Conservation (phyloP, 202 grass and related monocot genomes). For the Musa balbisiana region DNA sequence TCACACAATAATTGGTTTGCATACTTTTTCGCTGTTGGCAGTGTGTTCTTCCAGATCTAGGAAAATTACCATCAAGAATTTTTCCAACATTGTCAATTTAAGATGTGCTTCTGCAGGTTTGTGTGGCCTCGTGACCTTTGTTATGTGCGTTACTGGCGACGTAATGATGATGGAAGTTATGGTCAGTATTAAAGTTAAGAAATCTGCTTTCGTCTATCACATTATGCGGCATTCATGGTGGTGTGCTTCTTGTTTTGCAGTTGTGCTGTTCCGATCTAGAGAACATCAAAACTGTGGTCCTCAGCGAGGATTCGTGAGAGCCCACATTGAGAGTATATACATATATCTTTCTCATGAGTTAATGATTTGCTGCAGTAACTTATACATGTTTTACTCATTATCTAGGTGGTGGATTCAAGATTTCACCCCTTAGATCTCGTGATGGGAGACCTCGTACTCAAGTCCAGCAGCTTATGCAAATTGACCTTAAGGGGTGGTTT, state of each 20-base stretch:
- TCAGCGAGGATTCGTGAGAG: conserved; percentile 73
- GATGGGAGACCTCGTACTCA: conserved; percentile 72
- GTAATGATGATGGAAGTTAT: conserved; percentile 94
- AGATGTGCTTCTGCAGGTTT: conserved; percentile 50
- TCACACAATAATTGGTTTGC: neutral
- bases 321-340: conserved; percentile 80
- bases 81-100: conserved; percentile 11
- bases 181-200: conserved; percentile 31
- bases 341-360: conserved; percentile 1
- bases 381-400: conserved; percentile 19
- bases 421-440: conserved; percentile 61
- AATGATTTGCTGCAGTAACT: conserved; percentile 13
- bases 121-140: conserved; percentile 97
- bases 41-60: conserved; percentile 24
- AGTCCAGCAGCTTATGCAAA: conserved; percentile 93
- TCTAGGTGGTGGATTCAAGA: conserved; percentile 96
- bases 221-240: neutral
- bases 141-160: conserved; percentile 95
- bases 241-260: conserved; percentile 26
- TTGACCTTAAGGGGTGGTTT: conserved; percentile 82
- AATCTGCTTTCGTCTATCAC: neutral
- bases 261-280: conserved; percentile 83
- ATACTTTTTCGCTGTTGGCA: conserved; percentile 14
- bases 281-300: conserved; percentile 69
- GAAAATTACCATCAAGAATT: conserved; percentile 8